Evolutionary conservation across 2,329 filamentous ascomycete genomes (phyloP).

Genomic region (Juglanconis oblonga): DNA sequence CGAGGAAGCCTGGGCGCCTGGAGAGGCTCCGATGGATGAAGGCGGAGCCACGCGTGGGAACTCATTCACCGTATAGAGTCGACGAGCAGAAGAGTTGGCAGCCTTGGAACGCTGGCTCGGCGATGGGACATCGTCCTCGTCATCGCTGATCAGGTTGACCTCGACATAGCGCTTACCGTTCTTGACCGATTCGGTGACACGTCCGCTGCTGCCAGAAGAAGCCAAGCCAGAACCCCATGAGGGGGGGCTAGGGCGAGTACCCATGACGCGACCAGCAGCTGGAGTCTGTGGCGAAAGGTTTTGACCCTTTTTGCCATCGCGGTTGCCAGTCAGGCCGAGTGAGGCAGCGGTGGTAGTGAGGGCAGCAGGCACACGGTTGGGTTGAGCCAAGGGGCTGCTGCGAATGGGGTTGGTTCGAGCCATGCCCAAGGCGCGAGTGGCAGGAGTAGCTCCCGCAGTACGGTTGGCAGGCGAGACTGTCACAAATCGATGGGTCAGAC

Average conservation of each 20-base stretch:
- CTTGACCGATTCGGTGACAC: background rate
- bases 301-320: background rate
- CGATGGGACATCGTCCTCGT: background rate
- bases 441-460: background rate
- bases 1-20: background rate
- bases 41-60: background rate
- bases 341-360: too few species aligned
- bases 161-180: background rate
- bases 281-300: background rate
- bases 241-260: too few species aligned
- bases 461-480: background rate
- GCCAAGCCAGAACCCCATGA: too few species aligned
- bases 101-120: background rate
- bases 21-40: background rate
- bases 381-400: background rate
- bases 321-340: too few species aligned
- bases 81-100: background rate
- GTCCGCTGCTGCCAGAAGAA: background rate
- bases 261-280: too few species aligned
- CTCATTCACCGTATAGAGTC: background rate
- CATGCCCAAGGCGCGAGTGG: background rate
- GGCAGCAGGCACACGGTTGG: background rate
- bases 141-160: background rate
- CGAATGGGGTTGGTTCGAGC: background rate
- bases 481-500: background rate